These are phyloP conservation scores for Xylaria scruposa DNA, from an alignment of 495 filamentous ascomycete species.

Conservation along the genomic window DNA sequence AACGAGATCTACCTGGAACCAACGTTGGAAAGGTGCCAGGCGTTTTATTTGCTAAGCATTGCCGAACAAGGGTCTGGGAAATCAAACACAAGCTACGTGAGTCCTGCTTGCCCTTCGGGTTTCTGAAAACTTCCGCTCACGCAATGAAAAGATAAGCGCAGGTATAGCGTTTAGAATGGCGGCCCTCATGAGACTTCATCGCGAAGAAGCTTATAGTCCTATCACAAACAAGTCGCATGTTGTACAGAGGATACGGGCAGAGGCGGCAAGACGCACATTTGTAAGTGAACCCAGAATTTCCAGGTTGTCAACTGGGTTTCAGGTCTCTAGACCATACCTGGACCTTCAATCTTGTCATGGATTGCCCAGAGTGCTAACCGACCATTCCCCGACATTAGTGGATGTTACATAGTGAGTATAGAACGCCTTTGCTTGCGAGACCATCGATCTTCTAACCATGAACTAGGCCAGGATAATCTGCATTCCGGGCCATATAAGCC, in stretches of 20 bases:
- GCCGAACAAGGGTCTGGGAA: conserved; percentile 58
- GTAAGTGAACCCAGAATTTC: conserved; percentile 35
- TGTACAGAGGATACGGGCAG: conserved; percentile 43
- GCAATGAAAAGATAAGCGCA: conserved; percentile 52
- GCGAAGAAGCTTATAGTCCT: conserved; percentile 57
- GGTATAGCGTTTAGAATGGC: conserved; percentile 60
- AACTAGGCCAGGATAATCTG: conserved; percentile 55
- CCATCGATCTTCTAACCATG: conserved; percentile 18
- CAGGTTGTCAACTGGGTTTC: neutral
- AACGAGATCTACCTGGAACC: conserved; percentile 56
- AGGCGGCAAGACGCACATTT: conserved; percentile 56
- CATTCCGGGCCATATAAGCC: conserved; percentile 56
- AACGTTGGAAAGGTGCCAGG: conserved; percentile 58
- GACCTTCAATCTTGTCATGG: neutral
- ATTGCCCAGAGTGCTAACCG: conserved; percentile 12
- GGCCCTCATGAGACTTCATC: conserved; percentile 55
- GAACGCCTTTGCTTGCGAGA: neutral
- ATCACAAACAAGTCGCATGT: conserved; percentile 48
- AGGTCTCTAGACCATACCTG: neutral
- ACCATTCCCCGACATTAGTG: conserved; percentile 40
- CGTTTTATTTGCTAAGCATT: conserved; percentile 59
- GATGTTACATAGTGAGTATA: conserved; percentile 54
- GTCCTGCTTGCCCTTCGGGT: conserved; percentile 20
- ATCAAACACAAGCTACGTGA: conserved; percentile 55
- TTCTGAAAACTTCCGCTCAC: conserved; percentile 33